Evolutionary conservation across 2,329 filamentous ascomycete species (phyloP), one percentile per base, ranked within the genome.

Genomic region (Fusarium anthophilum): DNA sequence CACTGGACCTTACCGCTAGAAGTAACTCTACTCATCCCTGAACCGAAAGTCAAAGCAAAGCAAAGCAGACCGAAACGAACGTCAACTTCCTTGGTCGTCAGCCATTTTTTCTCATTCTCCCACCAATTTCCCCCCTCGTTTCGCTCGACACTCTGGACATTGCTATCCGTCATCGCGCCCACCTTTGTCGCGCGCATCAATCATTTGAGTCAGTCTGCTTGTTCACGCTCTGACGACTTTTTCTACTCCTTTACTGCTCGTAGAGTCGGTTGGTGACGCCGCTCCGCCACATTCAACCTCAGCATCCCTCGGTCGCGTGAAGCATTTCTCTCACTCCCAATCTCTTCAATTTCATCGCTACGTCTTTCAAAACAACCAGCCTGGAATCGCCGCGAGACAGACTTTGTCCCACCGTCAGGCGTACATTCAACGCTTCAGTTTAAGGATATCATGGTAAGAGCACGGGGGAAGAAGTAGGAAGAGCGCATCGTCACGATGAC

Each of bases 401-500:
- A 43, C 18, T 48, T 45, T 61, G 35, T 57, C 26, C 47, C 58
- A 45, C 37, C 65, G 35, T 37, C 58, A 54, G 44, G 59, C 61
- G 57, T 47, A 44, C 65, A 54, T 67, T 65, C 28, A 56, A 72
- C 71, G 54, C 71, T 74, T 57, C 62, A 71, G 77, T 63, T 80
- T 81, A 82, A 81, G 84, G 84, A 85, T 85, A 90, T 86, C 86
- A 90, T 89, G 88, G 86, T 86, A 80, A 85, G 84, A 85, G 84
- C 83, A 84, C 85, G 85, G 85, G 81, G 82, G 84, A 81, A 84
- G 82, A 84, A 84, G 85, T 87, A 86, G 84, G 85, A 84, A 83
- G 83, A 83, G 82, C 83, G 81, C 82, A 83, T 82, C 81, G 81
- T 84, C 87, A 91, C 86, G 86, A 94, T 93, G 92, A 94, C 94